Base-by-base conservation (phyloP, 2,329 filamentous ascomycete species). In the Volutella citrinella region DNA sequence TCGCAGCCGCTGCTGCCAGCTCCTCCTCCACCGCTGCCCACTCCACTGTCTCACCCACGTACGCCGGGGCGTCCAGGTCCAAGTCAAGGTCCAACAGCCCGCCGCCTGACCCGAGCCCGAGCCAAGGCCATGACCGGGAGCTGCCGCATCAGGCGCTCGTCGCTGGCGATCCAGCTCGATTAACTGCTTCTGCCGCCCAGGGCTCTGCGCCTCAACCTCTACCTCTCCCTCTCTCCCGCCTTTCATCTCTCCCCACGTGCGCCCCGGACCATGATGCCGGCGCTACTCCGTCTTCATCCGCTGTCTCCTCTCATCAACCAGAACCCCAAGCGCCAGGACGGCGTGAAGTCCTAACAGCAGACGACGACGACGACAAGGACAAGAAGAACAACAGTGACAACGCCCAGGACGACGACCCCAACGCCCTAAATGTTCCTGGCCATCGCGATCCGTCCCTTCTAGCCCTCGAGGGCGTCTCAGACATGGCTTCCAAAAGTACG, bases 401-500 rank as follows among this genome's bases (percentile, higher is more conserved):
- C 27, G 21, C 28, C 36, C 22, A 21, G 32, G 30, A 38, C 23
- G 37, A 42, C 26, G 32, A 30, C 20, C 27, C 36, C 28, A 19
- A 45, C 30, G 43, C 45, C 42, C 39, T 48, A 43, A 46, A 58
- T 54, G 57, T 54, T 38, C 43, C 53, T 54, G 49, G 40, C 32
- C 39, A 33, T 25, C 24, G 36, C 34, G 33, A 32, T 29, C 38
- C 38, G 36, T 40, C 42, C 34, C 38, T 29, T 19, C 41, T 43
- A 27, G 31, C 34, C 31, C 29, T 30, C 29, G 38, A 48, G 42
- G 33, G 19, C 33, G 40, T 31, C 38, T 34, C 43, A 51, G 50
- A 52, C 34, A 64, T 63, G 60, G 51, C 59, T 29, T 57, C 56
- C 36, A 61, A 56, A 42, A 59, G 54, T 45, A 59, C 59, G 27